phyloP scores from a whole-genome alignment of 768 basidiomycete species.

The Phlegmacium glaucopus region DNA sequence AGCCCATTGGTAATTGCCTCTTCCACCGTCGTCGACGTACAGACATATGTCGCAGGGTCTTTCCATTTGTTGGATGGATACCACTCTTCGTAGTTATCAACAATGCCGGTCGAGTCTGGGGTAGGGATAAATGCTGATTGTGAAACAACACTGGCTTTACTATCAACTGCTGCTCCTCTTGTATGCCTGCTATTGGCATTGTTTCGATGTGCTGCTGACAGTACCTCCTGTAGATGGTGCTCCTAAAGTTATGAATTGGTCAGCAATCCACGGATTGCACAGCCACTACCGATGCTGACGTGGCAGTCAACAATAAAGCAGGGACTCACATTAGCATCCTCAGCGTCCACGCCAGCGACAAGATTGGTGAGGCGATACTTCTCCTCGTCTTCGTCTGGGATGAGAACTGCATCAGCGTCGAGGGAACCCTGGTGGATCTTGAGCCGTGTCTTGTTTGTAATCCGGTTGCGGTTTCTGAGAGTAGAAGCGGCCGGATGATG shows the following conservation, averaged over 20 bases:
- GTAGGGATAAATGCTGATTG: conserved; percentile 84
- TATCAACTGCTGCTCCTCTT: conserved; percentile 21
- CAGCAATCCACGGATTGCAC: conserved; percentile 49
- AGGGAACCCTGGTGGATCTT: conserved; percentile 79
- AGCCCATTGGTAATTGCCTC: conserved; percentile 62
- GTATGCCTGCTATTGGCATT: conserved; percentile 26
- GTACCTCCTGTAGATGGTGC: conserved; percentile 50
- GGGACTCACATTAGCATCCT: conserved; percentile 87
- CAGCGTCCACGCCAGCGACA: conserved; percentile 87
- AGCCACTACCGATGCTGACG: conserved; percentile 42
- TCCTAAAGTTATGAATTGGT: conserved; percentile 40
- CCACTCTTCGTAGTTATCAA: conserved; percentile 72
- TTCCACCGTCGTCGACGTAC: conserved; percentile 84
- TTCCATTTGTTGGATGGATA: conserved; percentile 71
- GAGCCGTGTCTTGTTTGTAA: conserved; percentile 90
- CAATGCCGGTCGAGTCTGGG: conserved; percentile 82
- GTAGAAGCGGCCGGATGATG: conserved; percentile 67
- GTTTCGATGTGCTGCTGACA: conserved; percentile 41
- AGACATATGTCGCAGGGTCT: conserved; percentile 75
- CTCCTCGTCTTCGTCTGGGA: conserved; percentile 87
- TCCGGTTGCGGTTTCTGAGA: conserved; percentile 83
- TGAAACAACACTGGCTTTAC: conserved; percentile 31
- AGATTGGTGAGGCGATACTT: conserved; percentile 69
- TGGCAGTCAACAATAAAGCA: conserved; percentile 29
- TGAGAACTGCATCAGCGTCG: conserved; percentile 75